These are phyloP conservation scores for Rhizopus delemar DNA, from an alignment of 371 early-diverging fungal genomes.

Conservation along the genomic window DNA sequence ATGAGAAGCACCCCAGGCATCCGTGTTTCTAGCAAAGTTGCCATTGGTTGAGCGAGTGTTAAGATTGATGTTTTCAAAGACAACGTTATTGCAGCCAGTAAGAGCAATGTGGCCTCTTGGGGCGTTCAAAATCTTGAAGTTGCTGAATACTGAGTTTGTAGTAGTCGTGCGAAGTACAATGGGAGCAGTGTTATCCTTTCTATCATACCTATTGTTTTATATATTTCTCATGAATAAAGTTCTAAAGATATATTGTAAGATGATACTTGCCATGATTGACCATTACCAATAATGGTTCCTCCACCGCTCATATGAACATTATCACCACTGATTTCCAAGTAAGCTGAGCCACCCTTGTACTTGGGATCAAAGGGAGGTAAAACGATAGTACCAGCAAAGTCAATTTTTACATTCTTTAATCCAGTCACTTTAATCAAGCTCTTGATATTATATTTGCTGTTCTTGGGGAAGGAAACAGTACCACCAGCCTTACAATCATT, in stretches of 20 bases:
- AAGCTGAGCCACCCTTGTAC: slow-evolving; percentile 28
- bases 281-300: slow-evolving; percentile 29
- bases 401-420: slow-evolving; percentile 28
- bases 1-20: slow-evolving; percentile 35
- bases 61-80: slow-evolving; percentile 24
- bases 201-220: slow-evolving; percentile 35
- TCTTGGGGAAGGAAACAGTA: slow-evolving; percentile 29
- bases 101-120: slow-evolving; percentile 37
- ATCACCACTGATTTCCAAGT: slow-evolving; percentile 30
- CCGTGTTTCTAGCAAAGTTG: slow-evolving; percentile 34
- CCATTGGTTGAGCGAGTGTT: slow-evolving; percentile 27
- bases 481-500: slow-evolving; percentile 33
- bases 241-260: no score
- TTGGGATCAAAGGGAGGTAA: slow-evolving; percentile 27
- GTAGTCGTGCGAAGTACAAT: slow-evolving; percentile 33
- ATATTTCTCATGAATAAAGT: neutral
- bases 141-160: slow-evolving; percentile 30
- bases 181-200: slow-evolving; percentile 30
- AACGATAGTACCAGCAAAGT: slow-evolving; percentile 33
- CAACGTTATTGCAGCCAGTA: slow-evolving; percentile 25
- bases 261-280: slow-evolving; percentile 30
- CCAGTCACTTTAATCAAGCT: slow-evolving; percentile 20
- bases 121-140: slow-evolving; percentile 30
- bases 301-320: slow-evolving; percentile 25
- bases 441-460: slow-evolving; percentile 28